Base-by-base conservation (phyloP, 495 filamentous ascomycete species). In the Lasiosphaeria ovina region DNA sequence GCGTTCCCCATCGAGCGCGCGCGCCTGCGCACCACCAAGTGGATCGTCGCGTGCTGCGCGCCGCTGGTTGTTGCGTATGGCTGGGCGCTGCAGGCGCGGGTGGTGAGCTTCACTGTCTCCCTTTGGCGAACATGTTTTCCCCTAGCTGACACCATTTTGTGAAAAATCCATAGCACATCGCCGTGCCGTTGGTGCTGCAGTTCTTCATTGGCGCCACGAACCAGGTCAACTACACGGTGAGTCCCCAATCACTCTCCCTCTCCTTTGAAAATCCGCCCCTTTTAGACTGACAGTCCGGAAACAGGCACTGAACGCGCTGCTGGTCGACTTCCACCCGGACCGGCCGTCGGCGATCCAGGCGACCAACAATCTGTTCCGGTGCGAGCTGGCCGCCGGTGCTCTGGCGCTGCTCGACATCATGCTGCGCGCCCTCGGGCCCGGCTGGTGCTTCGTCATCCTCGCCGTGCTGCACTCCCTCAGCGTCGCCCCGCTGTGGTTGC, bases 181-280 rank as follows among this genome's bases (percentile, higher is more conserved):
- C 57, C 11, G 52, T 55, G 14, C 61, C 61, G 24, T 42, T 63
- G 1, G 48, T 60, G 0, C 44, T 63, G 32, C 61, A 63, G 44
- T 63, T 63, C 35, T 52, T 63, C 4, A 63, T 59, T 11, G 61
- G 61, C 12, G 32, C 55, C 14, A 49, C 61, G 24, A 54, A 35
- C 11, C 58, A 51, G 14, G 45, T 49, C 12, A 45, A 52, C 53
- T 63, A 60, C 45, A 60, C 57, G 11, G 54, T 51, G 33, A 51
- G 55, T 24, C 24, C 24, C 44, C 44, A 47, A 47, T n/a, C 44
- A 42, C 44, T n/a, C 44, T 9, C 0, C 1, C 24, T 31, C 24
- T 24, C 24, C 2, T 2, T 24, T 24, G 24, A 9, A 9, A 47
- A 47, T 47, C 11, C 12, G 16, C 12, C 12, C 6, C 44, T n/a